These are phyloP conservation scores for Aspergillus ustus DNA, from an alignment of 2,329 filamentous ascomycete genomes.

Conservation along the genomic window DNA sequence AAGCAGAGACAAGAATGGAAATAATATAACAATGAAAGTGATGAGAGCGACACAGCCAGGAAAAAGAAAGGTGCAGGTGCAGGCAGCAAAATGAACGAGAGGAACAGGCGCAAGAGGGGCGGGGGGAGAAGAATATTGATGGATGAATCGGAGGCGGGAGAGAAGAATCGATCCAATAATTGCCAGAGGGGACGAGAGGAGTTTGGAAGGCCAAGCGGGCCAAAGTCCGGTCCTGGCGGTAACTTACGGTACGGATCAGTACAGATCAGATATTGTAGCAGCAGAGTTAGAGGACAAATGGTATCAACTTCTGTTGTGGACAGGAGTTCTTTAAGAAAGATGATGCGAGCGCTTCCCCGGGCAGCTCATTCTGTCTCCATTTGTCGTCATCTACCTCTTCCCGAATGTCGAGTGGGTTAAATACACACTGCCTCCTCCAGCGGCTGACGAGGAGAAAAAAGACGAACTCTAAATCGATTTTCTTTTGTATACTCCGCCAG, in stretches of 20 bases:
- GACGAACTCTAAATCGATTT: not conserved
- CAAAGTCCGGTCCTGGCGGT: constrained; percentile 6
- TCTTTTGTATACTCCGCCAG: not conserved
- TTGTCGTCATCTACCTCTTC: not conserved
- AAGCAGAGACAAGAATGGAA: not conserved
- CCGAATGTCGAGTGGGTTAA: not conserved
- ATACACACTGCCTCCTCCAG: not conserved
- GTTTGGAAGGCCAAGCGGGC: constrained; percentile 1
- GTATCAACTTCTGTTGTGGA: not conserved
- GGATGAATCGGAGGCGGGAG: constrained; percentile 17
- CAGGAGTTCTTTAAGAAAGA: not conserved
- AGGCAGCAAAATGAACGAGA: not conserved
- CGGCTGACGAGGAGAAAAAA: not conserved
- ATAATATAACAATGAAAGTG: constrained; percentile 8
- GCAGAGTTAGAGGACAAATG: not conserved
- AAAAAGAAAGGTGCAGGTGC: constrained; percentile 2
- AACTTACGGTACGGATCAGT: constrained; percentile 3
- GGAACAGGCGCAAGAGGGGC: constrained; percentile 2
- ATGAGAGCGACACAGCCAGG: not conserved
- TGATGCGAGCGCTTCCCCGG: not conserved
- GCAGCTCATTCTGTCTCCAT: not conserved
- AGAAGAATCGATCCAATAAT: constrained; percentile 16
- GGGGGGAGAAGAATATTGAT: constrained; percentile 5
- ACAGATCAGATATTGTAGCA: not conserved
- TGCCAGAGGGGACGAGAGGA: constrained; percentile 2